Evolutionary conservation across 2,329 filamentous ascomycete species (phyloP).

Genomic region (Cladophialophora bantiana): DNA sequence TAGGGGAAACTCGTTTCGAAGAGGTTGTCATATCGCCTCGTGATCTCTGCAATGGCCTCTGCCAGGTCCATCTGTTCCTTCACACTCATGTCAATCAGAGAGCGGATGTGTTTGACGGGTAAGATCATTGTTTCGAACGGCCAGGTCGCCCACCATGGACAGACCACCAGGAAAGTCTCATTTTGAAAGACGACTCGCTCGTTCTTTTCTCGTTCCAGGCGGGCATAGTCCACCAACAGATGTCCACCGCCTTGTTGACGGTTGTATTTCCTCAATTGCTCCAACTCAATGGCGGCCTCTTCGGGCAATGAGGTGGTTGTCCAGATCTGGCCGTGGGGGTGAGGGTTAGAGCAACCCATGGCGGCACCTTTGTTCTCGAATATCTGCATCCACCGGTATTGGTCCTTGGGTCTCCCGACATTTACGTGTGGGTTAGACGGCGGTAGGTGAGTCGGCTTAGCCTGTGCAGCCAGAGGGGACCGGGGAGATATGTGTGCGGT

Average conservation of each 20-base stretch:
- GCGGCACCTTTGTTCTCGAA: constrained; percentile 98
- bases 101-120: constrained; percentile 81
- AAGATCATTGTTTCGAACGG: constrained; percentile 94
- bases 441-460: constrained; percentile 55
- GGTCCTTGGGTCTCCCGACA: constrained; percentile 67
- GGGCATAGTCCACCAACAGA: constrained; percentile 84
- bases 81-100: constrained; percentile 79
- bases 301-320: constrained; percentile 90
- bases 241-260: constrained; percentile 74
- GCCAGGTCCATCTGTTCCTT: constrained; percentile 77
- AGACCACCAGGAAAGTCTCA: constrained; percentile 80
- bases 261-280: constrained; percentile 79
- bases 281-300: constrained; percentile 81
- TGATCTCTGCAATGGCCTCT: constrained; percentile 84
- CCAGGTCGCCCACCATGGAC: constrained; percentile 98
- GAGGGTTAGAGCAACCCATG: constrained; percentile 98
- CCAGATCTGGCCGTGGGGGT: constrained; percentile 97
- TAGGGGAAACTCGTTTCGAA: constrained; percentile 98
- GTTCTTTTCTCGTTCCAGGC: constrained; percentile 78
- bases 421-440: constrained; percentile 54
- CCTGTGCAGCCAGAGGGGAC: constrained; percentile 66
- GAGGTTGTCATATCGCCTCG: constrained; percentile 91
- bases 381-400: constrained; percentile 97
- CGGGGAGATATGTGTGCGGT: constrained; percentile 76
- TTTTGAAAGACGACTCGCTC: constrained; percentile 93